Base-by-base conservation (phyloP, 2,329 filamentous ascomycete genomes). In the Microsporum canis region DNA sequence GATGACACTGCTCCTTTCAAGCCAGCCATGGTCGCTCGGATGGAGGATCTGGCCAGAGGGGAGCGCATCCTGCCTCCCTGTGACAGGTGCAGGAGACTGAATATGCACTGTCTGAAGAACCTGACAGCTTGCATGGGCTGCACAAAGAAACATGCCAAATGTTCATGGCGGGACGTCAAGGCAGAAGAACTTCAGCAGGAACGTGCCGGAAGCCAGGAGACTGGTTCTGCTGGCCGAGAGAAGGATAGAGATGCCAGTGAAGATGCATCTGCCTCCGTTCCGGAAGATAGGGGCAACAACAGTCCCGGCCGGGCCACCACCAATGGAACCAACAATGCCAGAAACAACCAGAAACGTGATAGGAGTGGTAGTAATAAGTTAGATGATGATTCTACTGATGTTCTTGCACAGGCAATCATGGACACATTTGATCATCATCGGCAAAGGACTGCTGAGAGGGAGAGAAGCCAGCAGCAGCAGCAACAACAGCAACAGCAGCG, bases 81-180 rank as follows among this genome's bases (percentile, higher is more conserved):
- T 70, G 91, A 95, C 71, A 81, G 89, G 41, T 95, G 90, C 71
- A 82, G 90, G 51, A 81, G 90, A 34, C 78, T 95, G 14, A 85
- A 88, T 65, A 88, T 91, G 76, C 84, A 89, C 62, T 95, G 90
- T 64, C 78, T 91, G 56, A 95, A 95, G 74, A 88, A 95, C 64
- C 78, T 94, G 43, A 95, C 89, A 0, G 89, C 89, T 6, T 95
- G 91, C 69, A 84, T 87, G 72, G 89, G 89, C 27, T 95, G 90
- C 72, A 95, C 90, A 0, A 91, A 89, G 71, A 95, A 95, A 71
- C 90, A 95, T 71, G 89, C 89, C 23, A 91, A 91, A 68, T 95
- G 90, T 71, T 86, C 85, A 12, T 95, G 90, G 90, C 88, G 86
- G 66, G 84, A 88, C 51, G 83, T 94, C n/a, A 85, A 84, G 14